Percentiles rank a stretch among this genome's conserved stretches.
phyloP scores from a whole-genome alignment of 2,329 filamentous ascomycete species.

The Aspergillus clavatus region DNA sequence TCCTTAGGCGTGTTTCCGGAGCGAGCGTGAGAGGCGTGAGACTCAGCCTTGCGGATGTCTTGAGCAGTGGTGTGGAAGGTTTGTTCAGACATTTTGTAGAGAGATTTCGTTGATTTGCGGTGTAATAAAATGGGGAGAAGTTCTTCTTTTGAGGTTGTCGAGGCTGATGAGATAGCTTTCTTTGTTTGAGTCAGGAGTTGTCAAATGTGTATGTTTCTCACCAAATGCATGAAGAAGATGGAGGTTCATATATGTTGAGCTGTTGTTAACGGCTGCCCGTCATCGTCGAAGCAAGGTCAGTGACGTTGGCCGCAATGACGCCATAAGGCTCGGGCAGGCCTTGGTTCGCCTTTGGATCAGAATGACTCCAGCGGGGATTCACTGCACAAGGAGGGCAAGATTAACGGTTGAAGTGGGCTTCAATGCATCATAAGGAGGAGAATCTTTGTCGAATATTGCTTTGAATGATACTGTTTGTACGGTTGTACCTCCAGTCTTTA shows the following conservation, averaged over 20 bases:
- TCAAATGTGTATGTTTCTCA: background rate
- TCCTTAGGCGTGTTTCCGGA: slow-evolving; percentile 41
- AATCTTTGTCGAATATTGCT: no score
- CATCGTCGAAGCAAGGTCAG: background rate
- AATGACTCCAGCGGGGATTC: no score
- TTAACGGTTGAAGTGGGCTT: background rate
- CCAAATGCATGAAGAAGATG: background rate
- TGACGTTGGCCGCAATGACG: background rate
- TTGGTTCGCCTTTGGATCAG: background rate
- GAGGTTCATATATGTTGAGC: background rate
- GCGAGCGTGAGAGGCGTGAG: slow-evolving; percentile 36
- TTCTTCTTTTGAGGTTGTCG: background rate
- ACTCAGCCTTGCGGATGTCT: slow-evolving; percentile 47
- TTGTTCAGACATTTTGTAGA: slow-evolving; percentile 29
- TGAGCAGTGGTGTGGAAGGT: slow-evolving; percentile 48
- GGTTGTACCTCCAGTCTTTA: background rate
- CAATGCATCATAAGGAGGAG: background rate
- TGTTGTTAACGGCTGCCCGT: background rate
- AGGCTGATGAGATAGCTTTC: background rate
- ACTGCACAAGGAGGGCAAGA: background rate
- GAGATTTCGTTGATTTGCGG: background rate
- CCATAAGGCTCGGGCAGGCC: background rate
- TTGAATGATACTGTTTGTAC: no score
- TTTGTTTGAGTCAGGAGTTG: background rate
- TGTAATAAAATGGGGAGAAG: background rate